phyloP scores from a whole-genome alignment of 1,284 basidiomycete genomes.

The Trametes pubescens region DNA sequence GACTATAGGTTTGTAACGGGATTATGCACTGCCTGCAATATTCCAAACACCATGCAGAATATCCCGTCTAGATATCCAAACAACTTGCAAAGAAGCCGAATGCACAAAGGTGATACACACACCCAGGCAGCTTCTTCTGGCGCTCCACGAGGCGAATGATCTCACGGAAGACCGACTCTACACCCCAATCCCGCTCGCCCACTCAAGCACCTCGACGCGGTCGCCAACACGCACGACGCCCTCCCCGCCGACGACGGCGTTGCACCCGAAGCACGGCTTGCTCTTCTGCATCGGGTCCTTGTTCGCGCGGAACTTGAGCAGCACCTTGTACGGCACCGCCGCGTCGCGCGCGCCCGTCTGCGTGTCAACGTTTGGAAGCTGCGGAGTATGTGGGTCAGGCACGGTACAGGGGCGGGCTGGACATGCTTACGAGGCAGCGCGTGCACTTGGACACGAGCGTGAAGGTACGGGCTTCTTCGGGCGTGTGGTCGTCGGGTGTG shows the following conservation, averaged over 20 bases:
- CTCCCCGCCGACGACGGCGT: slow-evolving; percentile 57
- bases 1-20: too few relatives aligned
- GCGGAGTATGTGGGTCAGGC: slow-evolving; percentile 3
- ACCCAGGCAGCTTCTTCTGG: background rate
- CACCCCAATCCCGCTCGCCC: slow-evolving; percentile 36
- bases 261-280: slow-evolving; percentile 70
- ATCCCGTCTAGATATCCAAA: too few relatives aligned
- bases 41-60: too few relatives aligned
- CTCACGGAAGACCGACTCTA: background rate
- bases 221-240: slow-evolving; percentile 68
- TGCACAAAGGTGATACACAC: background rate
- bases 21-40: too few relatives aligned
- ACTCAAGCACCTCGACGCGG: slow-evolving; percentile 56
- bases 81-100: too few relatives aligned
- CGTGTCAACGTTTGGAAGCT: slow-evolving; percentile 79
- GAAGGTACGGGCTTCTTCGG: slow-evolving; percentile 48
- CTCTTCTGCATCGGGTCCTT: slow-evolving; percentile 55
- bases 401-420: slow-evolving; percentile 10
- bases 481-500: slow-evolving; percentile 28
- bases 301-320: slow-evolving; percentile 72
- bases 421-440: slow-evolving; percentile 69
- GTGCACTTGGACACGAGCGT: slow-evolving; percentile 71
- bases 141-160: background rate
- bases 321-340: slow-evolving; percentile 76
- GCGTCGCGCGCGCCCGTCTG: slow-evolving; percentile 69